These are phyloP conservation scores for Begonia peltatifolia DNA, from an alignment of 306 rosid species.

Conservation along the genomic window DNA sequence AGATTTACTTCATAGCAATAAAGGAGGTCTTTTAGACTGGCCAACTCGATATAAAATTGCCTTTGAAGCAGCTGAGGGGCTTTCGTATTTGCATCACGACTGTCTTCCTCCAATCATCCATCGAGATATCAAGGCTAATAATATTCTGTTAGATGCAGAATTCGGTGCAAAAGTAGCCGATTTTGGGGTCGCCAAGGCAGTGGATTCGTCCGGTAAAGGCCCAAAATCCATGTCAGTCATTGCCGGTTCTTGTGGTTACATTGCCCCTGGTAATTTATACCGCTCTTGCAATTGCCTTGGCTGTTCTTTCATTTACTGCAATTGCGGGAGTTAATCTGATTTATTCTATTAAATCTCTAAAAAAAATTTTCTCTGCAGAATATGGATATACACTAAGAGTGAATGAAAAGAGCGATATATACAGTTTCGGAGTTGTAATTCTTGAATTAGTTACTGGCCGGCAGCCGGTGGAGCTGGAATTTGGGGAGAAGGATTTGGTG, in stretches of 20 bases:
- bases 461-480: conserved; percentile 58
- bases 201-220: conserved; percentile 42
- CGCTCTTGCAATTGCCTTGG: background rate
- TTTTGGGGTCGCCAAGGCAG: conserved; percentile 77
- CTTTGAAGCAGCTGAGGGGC: conserved; percentile 87
- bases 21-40: conserved; percentile 81
- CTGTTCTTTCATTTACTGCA: too few species aligned
- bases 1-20: conserved; percentile 69
- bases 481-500: conserved; percentile 80
- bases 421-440: conserved; percentile 82
- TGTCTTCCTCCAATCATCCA: conserved; percentile 90
- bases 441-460: conserved; percentile 74
- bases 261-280: conserved; percentile 70
- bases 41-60: conserved; percentile 75
- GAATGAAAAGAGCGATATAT: conserved; percentile 89
- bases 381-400: conserved; percentile 81
- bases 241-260: conserved; percentile 93
- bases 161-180: conserved; percentile 84
- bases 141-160: conserved; percentile 73
- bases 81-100: conserved; percentile 90
- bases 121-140: conserved; percentile 85
- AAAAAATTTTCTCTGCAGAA: conserved; percentile 27
- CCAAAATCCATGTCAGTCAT: conserved; percentile 76
- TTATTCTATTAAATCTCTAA: too few species aligned
- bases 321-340: too few species aligned